phyloP scores from a whole-genome alignment of 83 land plant genomes.

The Thuja plicata region DNA sequence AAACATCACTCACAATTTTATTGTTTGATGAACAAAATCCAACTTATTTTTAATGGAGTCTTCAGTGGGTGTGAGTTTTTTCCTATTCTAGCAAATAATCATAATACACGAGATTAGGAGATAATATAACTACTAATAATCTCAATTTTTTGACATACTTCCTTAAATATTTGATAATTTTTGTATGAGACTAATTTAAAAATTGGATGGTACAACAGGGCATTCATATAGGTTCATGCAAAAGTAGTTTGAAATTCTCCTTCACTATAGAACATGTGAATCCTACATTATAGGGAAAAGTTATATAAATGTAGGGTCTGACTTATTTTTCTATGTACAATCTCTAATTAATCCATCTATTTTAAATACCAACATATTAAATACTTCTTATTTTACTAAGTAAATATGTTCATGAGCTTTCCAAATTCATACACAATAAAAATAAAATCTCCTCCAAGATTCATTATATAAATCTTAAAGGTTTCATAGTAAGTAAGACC shows the following conservation, averaged over 20 bases:
- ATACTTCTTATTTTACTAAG: constrained; percentile 23
- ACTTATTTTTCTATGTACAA: background rate
- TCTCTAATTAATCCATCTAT: background rate
- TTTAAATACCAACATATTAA: background rate
- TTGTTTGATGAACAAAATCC: constrained; percentile 5
- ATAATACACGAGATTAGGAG: constrained; percentile 41
- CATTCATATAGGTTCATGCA: constrained; percentile 59
- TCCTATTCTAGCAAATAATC: constrained; percentile 22
- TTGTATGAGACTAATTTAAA: background rate
- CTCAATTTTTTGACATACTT: background rate
- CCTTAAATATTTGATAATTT: background rate
- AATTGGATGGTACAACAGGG: constrained; percentile 23
- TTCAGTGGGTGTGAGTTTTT: constrained; percentile 45
- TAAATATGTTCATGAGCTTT: constrained; percentile 68
- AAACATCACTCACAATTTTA: background rate
- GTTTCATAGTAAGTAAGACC: constrained; percentile 40
- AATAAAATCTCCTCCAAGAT: constrained; percentile 34
- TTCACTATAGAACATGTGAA: constrained; percentile 34
- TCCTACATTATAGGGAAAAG: constrained; percentile 72
- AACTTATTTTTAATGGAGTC: constrained; percentile 15
- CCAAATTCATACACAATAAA: constrained; percentile 49
- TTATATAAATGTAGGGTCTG: constrained; percentile 43
- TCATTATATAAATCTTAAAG: constrained; percentile 45
- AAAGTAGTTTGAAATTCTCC: constrained; percentile 60
- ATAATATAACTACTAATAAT: constrained; percentile 34